Percentiles rank a stretch among this genome's conserved stretches.
Evolutionary conservation across 306 rosid genomes (phyloP).

Genomic region (Lathyrus tuberosus): DNA sequence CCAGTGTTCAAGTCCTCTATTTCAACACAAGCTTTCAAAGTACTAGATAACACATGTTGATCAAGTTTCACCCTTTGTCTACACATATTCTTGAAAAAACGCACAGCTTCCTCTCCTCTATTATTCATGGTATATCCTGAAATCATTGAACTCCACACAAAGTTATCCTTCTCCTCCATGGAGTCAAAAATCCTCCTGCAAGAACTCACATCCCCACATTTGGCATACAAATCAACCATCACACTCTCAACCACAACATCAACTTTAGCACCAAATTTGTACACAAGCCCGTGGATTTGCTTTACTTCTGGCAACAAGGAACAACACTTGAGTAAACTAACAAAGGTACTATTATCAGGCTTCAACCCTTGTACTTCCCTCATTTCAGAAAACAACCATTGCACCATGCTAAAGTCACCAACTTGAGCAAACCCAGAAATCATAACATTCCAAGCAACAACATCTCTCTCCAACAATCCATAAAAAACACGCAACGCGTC

Average conservation of each 20-base stretch:
- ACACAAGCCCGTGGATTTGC: constrained; percentile 52
- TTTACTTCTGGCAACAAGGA: constrained; percentile 42
- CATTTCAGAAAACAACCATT: constrained; percentile 56
- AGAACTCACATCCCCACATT: constrained; percentile 48
- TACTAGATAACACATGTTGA: constrained; percentile 52
- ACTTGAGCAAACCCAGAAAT: constrained; percentile 57
- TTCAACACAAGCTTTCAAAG: constrained; percentile 57
- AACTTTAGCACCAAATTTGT: constrained; percentile 49
- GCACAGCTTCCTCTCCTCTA: constrained; percentile 53
- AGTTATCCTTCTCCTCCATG: constrained; percentile 56
- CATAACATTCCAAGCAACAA: constrained; percentile 63
- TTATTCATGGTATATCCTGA: constrained; percentile 50
- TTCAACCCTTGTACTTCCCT: constrained; percentile 41
- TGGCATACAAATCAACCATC: constrained; percentile 54
- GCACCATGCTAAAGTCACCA: constrained; percentile 46
- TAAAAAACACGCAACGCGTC: constrained; percentile 42
- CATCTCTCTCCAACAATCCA: constrained; percentile 51
- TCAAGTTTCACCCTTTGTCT: constrained; percentile 49
- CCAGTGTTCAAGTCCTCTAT: constrained; percentile 45
- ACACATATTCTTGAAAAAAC: constrained; percentile 52
- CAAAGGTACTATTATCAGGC: constrained; percentile 47
- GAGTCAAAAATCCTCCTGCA: constrained; percentile 47
- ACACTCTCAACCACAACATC: constrained; percentile 55
- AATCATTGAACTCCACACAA: constrained; percentile 58
- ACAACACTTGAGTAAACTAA: constrained; percentile 53